Evolutionary conservation across 2,329 filamentous ascomycete species (phyloP), one percentile per base, ranked within the genome.

Genomic region (Cladosporium austrohemisphaericum): DNA sequence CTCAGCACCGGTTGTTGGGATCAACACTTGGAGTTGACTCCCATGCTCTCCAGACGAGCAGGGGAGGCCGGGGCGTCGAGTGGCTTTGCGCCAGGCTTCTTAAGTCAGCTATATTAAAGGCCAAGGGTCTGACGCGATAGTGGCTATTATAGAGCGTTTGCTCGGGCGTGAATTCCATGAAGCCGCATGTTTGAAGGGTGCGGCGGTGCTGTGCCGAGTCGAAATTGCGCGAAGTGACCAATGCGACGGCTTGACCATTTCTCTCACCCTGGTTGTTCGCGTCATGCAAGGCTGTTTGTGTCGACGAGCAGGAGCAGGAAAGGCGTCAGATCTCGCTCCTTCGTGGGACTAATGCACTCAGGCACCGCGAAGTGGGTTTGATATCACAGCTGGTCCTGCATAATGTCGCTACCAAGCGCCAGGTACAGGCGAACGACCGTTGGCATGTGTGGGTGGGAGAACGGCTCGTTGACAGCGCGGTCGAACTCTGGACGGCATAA

Each of bases 341-440:
- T n/a, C n/a, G n/a, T n/a, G n/a, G n/a, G n/a, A 31, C 28, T 31
- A 10, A 11, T 31, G 28, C 28, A 1, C 9, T 31, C 28, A 31
- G 28, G 28, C 11, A 31, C 28, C 28, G 28, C 11, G 28, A 8
- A n/a, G 31, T 45, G 29, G 41, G 9, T 45, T 45, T 31, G 20
- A 45, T 45, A 45, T 41, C 38, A 41, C 38, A 31, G 20, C 10
- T 8, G 22, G 18, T 45, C 41, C 29, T 35, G 41, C 41, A 45
- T 45, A 19, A 35, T 33, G 10, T 28, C 41, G 31, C 20, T 45
- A 45, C 41, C 41, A 14, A 22, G 31, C 9, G 41, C 41, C 41
- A 35, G 41, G 31, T 18, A 45, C 26, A 13, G 7, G 37, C 7
- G 1, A 29, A 41, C 6, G 25, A 26, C 25, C 25, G 11, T 26